Percentiles rank a stretch among this genome's conserved stretches.
phyloP scores from a whole-genome alignment of 768 basidiomycete genomes.

The Lactarius quietus region DNA sequence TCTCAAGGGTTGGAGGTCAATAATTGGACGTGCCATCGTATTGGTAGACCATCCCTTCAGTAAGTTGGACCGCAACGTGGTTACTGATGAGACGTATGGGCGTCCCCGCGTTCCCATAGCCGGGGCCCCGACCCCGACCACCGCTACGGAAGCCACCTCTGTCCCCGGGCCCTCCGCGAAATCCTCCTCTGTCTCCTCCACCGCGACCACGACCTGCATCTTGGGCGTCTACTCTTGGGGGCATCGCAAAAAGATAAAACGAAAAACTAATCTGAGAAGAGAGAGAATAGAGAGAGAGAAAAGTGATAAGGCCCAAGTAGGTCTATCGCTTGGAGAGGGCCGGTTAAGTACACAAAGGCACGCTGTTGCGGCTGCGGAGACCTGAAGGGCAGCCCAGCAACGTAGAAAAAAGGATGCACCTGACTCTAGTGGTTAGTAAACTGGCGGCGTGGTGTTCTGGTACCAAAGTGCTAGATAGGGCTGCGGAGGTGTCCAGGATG shows the following conservation, averaged over 20 bases:
- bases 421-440: not conserved
- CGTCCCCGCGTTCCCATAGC: constrained; percentile 55
- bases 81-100: constrained; percentile 45
- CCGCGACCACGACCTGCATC: not conserved
- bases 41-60: constrained; percentile 61
- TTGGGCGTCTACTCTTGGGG: not conserved
- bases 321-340: not conserved
- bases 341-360: not conserved
- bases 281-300: not conserved
- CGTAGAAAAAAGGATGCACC: not conserved
- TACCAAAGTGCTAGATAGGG: not conserved
- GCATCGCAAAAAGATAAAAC: not conserved
- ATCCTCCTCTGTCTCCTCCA: too few species aligned
- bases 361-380: not conserved
- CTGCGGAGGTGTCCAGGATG: not conserved
- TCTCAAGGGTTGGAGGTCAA: not conserved
- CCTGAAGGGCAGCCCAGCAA: not conserved
- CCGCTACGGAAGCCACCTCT: too few species aligned
- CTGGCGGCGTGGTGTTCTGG: not conserved
- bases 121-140: constrained; percentile 32
- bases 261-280: not conserved
- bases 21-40: constrained; percentile 62
- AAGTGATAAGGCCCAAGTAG: not conserved
- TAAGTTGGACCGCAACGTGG: constrained; percentile 60
- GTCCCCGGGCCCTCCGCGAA: too few species aligned